Percentiles rank a stretch among this genome's conserved stretches.
Conservation (phyloP, 768 basidiomycete genomes). For the Arthromyces matolae region DNA sequence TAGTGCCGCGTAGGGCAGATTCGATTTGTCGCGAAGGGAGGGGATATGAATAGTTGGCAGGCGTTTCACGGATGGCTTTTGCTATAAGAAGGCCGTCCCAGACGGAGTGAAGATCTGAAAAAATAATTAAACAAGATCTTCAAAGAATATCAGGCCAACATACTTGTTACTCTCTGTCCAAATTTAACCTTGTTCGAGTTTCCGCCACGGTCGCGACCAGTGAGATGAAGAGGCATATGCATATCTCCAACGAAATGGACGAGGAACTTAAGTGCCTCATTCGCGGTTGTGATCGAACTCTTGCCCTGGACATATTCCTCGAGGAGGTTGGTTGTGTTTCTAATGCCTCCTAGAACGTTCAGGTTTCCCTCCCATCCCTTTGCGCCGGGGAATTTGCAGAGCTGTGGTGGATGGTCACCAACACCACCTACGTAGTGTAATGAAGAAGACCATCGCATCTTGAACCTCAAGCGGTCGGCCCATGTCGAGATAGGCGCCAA, state of each 20-base stretch:
- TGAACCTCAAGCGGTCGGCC: slow-evolving; percentile 71
- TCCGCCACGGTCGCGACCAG: slow-evolving; percentile 83
- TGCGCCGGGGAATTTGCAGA: slow-evolving; percentile 74
- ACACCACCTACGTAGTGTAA: slow-evolving; percentile 74
- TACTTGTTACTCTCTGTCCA: slow-evolving; percentile 68
- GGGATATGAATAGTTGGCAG: slow-evolving; percentile 72
- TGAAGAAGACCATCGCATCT: slow-evolving; percentile 68
- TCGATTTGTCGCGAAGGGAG: slow-evolving; percentile 70
- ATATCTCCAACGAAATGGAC: slow-evolving; percentile 92
- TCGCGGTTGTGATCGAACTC: slow-evolving; percentile 36
- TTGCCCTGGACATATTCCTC: slow-evolving; percentile 38
- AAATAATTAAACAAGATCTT: not conserved
- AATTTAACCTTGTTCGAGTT: slow-evolving; percentile 77
- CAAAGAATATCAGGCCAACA: slow-evolving; percentile 20
- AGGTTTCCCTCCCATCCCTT: slow-evolving; percentile 64
- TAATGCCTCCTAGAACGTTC: slow-evolving; percentile 77
- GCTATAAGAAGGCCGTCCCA: slow-evolving; percentile 87
- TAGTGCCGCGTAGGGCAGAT: slow-evolving; percentile 62
- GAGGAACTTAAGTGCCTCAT: slow-evolving; percentile 88
- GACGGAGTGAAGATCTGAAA: slow-evolving; percentile 74
- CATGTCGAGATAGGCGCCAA: slow-evolving; percentile 83
- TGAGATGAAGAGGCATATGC: slow-evolving; percentile 92
- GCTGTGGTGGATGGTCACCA: slow-evolving; percentile 73
- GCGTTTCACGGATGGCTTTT: slow-evolving; percentile 70
- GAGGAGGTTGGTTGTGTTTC: slow-evolving; percentile 69